Percentiles rank a stretch among this genome's conserved stretches.
Conservation (phyloP, 164 flowering plant genomes). For the Litsea cubeba region DNA sequence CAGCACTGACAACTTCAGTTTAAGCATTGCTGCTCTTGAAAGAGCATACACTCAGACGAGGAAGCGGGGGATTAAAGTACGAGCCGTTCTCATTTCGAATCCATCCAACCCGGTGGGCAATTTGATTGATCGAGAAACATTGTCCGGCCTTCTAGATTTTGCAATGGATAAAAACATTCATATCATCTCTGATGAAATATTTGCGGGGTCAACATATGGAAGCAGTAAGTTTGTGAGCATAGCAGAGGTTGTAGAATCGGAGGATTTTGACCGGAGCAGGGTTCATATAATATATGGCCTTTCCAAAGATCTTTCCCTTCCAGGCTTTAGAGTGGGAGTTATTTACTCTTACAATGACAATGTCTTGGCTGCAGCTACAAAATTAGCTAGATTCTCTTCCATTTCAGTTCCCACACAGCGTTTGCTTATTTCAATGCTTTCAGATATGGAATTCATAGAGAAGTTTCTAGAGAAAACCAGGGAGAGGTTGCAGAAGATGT, state of each 20-base stretch:
- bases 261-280: slow-evolving; percentile 59
- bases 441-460: slow-evolving; percentile 52
- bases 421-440: slow-evolving; percentile 67
- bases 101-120: slow-evolving; percentile 88
- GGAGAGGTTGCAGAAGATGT: slow-evolving; percentile 47
- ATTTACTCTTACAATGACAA: slow-evolving; percentile 67
- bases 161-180: slow-evolving; percentile 91
- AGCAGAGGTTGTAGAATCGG: slow-evolving; percentile 63
- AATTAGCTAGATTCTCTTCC: slow-evolving; percentile 69
- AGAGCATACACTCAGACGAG: slow-evolving; percentile 85
- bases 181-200: slow-evolving; percentile 72
- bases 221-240: slow-evolving; percentile 79
- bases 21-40: slow-evolving; percentile 66
- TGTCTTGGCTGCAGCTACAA: slow-evolving; percentile 66
- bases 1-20: slow-evolving; percentile 68
- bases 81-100: slow-evolving; percentile 77
- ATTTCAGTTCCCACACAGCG: slow-evolving; percentile 69
- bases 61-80: slow-evolving; percentile 78
- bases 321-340: slow-evolving; percentile 64
- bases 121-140: slow-evolving; percentile 49
- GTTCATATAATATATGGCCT: slow-evolving; percentile 78
- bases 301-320: slow-evolving; percentile 73
- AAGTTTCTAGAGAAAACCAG: slow-evolving; percentile 35
- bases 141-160: slow-evolving; percentile 72
- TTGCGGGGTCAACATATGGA: slow-evolving; percentile 72